Evolutionary conservation across 2,329 filamentous ascomycete species (phyloP), one percentile per base, ranked within the genome.

Genomic region (Fusarium sp.): DNA sequence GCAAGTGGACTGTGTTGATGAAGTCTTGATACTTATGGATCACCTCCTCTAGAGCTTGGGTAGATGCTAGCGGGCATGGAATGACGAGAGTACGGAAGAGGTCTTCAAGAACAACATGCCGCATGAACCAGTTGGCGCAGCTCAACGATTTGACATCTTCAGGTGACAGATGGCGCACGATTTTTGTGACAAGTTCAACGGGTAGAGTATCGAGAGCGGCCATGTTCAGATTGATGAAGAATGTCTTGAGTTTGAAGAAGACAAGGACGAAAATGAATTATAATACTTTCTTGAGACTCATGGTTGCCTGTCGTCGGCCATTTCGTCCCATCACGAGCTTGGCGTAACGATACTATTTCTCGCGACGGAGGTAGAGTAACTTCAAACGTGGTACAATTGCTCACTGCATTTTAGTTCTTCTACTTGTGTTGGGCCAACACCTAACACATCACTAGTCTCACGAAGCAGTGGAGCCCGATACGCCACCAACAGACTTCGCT

Each of bases 391-490:
- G 7, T 8, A 25, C 15, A 18, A 9, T n/a, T 29, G 3, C 10
- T 5, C 1, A 27, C 19, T 3, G 5, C 4, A 3, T 0, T 9
- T 14, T 14, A 27, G 54, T 57, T 1, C 0, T 6, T 35, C 5
- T 57, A 57, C 54, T 4, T 35, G 2, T 11, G 5, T 1, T n/a
- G 8, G 23, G 2, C 7, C 14, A 15, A 9, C 0, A 18, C 39
- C 25, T 27, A 57, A 35, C 54, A 7, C 19, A n/a, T 46, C 39
- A 27, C 10, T 35, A 35, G 39, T 42, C 25, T 39, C 10, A 23
- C 8, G 8, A 23, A 14, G 19, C n/a, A 35, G 54, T 57, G 54
- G 54, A n/a, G 29, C 23, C 15, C 9, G 7, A 31, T 27, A 12
- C 18, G 39, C 54, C 39, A 57, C 39, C 14, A 18, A 35, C 12